Percentiles rank a stretch among this genome's conserved stretches.
phyloP scores from a whole-genome alignment of 208 protist species.

The Trichomonas vaginalis region DNA sequence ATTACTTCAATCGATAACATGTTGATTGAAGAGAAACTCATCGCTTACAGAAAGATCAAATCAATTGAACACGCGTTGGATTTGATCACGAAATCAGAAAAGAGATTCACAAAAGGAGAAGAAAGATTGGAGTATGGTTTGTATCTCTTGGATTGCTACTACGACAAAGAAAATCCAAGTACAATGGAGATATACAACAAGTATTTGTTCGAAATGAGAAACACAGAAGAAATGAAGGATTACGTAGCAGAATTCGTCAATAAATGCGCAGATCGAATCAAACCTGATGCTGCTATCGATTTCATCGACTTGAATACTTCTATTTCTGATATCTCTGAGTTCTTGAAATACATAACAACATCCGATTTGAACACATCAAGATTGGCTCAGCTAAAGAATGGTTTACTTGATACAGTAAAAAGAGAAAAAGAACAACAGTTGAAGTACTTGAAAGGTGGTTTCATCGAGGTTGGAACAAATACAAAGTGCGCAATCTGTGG shows the following conservation, averaged over 20 bases:
- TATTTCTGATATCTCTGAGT: not conserved
- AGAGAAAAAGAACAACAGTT: not conserved
- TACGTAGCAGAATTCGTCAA: not conserved
- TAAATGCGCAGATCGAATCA: not conserved
- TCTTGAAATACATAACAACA: not conserved
- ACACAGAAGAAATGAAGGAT: not conserved
- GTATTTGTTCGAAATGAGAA: not conserved
- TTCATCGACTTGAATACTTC: not conserved
- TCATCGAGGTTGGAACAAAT: not conserved
- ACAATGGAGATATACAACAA: not conserved
- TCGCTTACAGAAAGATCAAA: not conserved
- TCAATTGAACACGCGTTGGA: not conserved
- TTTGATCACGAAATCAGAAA: not conserved
- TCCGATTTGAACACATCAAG: not conserved
- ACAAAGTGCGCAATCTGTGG: not conserved
- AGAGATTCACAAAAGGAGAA: not conserved
- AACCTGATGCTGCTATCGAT: not conserved
- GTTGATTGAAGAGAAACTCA: not conserved
- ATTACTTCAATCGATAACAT: not conserved
- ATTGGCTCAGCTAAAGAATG: not conserved
- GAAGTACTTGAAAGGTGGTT: not conserved
- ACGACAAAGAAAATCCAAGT: not conserved
- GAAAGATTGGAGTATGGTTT: not conserved
- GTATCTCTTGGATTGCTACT: not conserved
- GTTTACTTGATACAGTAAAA: not conserved